phyloP scores from a whole-genome alignment of 2,329 filamentous ascomycete genomes.

The Nemania sp. region DNA sequence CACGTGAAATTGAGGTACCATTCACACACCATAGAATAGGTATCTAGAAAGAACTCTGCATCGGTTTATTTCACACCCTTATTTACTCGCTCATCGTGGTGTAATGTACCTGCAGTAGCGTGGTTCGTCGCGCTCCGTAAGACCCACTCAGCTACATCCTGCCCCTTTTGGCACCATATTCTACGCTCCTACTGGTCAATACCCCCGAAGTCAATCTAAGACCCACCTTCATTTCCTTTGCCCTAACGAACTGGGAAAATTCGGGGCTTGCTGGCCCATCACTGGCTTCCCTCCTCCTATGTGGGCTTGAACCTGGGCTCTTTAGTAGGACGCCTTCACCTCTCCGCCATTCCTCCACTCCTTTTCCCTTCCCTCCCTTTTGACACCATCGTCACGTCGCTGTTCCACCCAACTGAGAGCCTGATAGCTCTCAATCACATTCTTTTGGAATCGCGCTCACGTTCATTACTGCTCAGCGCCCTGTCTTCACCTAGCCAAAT shows the following conservation, averaged over 20 bases:
- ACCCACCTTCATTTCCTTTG: conserved; percentile 28
- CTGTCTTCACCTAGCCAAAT: conserved; percentile 3
- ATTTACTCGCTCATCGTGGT: neutral
- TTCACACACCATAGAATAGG: no score
- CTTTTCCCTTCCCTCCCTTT: conserved; percentile 25
- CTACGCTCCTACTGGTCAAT: conserved; percentile 25
- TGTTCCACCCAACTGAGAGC: conserved; percentile 58
- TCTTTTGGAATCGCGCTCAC: conserved; percentile 50
- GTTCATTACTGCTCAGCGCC: conserved; percentile 26
- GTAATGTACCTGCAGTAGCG: conserved; percentile 23
- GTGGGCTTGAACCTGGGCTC: conserved; percentile 1
- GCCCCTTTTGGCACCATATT: conserved; percentile 16
- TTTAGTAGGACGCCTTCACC: conserved; percentile 10
- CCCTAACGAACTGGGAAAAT: neutral
- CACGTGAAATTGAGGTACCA: neutral
- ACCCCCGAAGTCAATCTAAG: conserved; percentile 5
- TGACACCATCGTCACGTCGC: conserved; percentile 38
- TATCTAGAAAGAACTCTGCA: no score
- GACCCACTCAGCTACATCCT: conserved; percentile 12
- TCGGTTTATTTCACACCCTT: no score
- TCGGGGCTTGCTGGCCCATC: conserved; percentile 15
- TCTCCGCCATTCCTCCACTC: conserved; percentile 23
- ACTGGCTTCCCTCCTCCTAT: conserved; percentile 13
- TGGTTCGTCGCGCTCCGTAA: neutral
- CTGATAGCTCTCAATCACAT: conserved; percentile 55